A percentile compares a stretch with the other conserved stretches of the same genome.
These are phyloP conservation scores for Luffa acutangula DNA, from an alignment of 306 rosid species.

Conservation along the genomic window DNA sequence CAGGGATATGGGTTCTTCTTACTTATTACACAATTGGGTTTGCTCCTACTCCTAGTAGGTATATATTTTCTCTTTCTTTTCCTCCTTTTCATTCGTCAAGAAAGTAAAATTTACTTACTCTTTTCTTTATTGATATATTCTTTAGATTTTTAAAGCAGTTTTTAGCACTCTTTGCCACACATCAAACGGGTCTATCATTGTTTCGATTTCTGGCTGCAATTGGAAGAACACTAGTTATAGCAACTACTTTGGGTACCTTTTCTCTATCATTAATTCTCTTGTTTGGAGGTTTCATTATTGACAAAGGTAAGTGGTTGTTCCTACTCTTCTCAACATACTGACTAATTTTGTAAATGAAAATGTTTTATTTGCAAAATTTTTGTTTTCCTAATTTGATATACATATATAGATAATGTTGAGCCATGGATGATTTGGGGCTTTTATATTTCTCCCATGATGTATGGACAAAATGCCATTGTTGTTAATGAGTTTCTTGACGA, in stretches of 20 bases:
- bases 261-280: constrained; percentile 50
- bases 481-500: constrained; percentile 69
- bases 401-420: constrained; percentile 37
- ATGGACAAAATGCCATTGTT: constrained; percentile 69
- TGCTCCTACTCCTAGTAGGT: constrained; percentile 70
- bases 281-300: constrained; percentile 75
- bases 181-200: constrained; percentile 69
- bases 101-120: not conserved
- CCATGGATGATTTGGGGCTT: constrained; percentile 85
- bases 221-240: constrained; percentile 61
- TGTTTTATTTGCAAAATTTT: not conserved
- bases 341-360: not conserved
- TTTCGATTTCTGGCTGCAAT: constrained; percentile 71
- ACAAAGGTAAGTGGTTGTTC: constrained; percentile 35
- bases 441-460: constrained; percentile 75
- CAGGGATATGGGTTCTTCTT: constrained; percentile 50
- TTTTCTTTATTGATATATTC: not conserved
- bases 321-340: not conserved
- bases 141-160: constrained; percentile 64
- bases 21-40: constrained; percentile 74
- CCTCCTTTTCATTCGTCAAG: not conserved
- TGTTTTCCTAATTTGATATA: not conserved
- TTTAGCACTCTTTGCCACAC: constrained; percentile 63
- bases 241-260: constrained; percentile 55
- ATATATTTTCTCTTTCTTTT: not conserved